Evolutionary conservation across 148 eudicot genomes (phyloP).

Genomic region (Pharnaceum exiguum): DNA sequence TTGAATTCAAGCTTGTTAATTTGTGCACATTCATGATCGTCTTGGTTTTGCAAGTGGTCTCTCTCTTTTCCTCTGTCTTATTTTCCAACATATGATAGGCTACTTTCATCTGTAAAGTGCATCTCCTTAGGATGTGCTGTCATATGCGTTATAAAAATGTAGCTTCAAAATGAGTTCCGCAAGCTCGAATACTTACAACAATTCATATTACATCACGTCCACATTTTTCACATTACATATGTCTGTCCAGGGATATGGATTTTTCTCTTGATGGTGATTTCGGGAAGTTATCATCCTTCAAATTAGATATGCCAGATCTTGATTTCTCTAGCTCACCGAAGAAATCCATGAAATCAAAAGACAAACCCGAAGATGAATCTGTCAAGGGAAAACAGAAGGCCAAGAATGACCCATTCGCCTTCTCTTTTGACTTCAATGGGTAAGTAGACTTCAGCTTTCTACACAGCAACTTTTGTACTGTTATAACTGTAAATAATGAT

Average conservation of each 20-base stretch:
- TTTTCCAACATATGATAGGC: too few relatives aligned
- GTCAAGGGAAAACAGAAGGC: constrained; percentile 30
- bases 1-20: too few relatives aligned
- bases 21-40: too few relatives aligned
- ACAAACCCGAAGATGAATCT: constrained; percentile 45
- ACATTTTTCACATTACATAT: constrained; percentile 9
- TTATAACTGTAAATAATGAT: not conserved
- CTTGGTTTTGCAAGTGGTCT: too few relatives aligned
- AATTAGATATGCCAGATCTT: constrained; percentile 65
- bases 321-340: constrained; percentile 61
- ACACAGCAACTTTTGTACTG: not conserved
- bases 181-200: not conserved
- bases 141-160: too few relatives aligned
- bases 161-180: not conserved
- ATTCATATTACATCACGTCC: not conserved
- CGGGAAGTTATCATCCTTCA: constrained; percentile 74
- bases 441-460: constrained; percentile 24
- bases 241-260: constrained; percentile 69
- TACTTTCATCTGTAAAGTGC: too few relatives aligned
- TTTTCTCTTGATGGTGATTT: constrained; percentile 71
- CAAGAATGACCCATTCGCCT: constrained; percentile 42
- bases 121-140: too few relatives aligned
- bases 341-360: constrained; percentile 45
- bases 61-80: too few relatives aligned
- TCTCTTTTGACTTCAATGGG: constrained; percentile 73